Evolutionary conservation across 1,284 basidiomycete genomes (phyloP), one percentile per base, ranked within the genome.

Genomic region (Cutaneotrichosporon spelunceum): DNA sequence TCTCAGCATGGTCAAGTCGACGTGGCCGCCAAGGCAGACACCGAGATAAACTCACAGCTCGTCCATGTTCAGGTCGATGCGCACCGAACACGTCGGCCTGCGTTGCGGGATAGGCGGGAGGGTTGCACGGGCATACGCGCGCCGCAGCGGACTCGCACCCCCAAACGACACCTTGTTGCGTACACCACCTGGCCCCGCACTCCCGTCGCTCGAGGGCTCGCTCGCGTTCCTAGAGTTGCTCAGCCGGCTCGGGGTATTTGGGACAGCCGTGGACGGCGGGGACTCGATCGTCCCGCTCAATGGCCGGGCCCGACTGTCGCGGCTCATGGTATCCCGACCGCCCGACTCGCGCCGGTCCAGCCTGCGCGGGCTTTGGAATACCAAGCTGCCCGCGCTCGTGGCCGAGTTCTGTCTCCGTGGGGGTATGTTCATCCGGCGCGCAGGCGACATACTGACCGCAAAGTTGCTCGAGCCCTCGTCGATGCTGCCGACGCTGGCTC

Each of bases 31-130:
- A 33, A n/a, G n/a, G n/a, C n/a, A n/a, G n/a, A n/a, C n/a, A n/a
- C n/a, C n/a, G n/a, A n/a, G n/a, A n/a, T n/a, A n/a, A n/a, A n/a
- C 67, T 68, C 55, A 72, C 73, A 61, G 59, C 4, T 71, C 63
- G 36, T 73, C 70, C 16, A 57, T 21, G 19, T 65, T 49, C 33
- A 72, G 56, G 42, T 71, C 69, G 53, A 75, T 54, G 29, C 64
- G 60, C 13, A 75, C 66, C 21, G 57, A 47, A 56, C 70, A 70
- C 4, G 60, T 64, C 36, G 48, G 67, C 10, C 55, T 39, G n/a
- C 62, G 57, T 11, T 60, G 62, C 23, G 59, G 50, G 2, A 33
- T 33, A n/a, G 34, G 19, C 8, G 50, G 49, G 4, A 57, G 47
- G 14, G 9, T 57, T 24, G 53, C 23, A 24, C 53, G 47, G 24